Conservation (phyloP, 345 rosid genomes). For the Eucalyptus tenuipes region DNA sequence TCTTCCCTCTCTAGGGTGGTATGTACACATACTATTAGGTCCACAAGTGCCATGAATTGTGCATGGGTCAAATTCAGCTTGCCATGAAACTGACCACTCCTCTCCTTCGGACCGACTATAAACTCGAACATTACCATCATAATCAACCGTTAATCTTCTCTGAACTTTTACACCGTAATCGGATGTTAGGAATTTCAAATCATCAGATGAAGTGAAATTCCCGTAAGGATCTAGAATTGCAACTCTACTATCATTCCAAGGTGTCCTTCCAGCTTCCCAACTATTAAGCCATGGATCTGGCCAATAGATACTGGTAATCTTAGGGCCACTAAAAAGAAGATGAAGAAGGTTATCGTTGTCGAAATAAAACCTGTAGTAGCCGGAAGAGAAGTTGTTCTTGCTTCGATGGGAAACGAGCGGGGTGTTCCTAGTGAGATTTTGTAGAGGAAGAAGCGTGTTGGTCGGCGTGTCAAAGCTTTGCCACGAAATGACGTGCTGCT, state of each 20-base stretch:
- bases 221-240: background rate
- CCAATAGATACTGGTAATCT: background rate
- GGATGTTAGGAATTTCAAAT: background rate
- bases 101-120: background rate
- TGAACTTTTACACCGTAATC: background rate
- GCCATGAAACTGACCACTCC: background rate
- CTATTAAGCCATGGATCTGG: background rate
- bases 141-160: background rate
- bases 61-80: background rate
- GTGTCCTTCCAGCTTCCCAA: accelerated
- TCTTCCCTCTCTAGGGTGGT: background rate
- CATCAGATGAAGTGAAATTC: background rate
- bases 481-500: background rate
- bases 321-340: background rate
- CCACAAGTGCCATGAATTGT: background rate
- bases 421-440: background rate
- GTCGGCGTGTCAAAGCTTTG: background rate
- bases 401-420: background rate
- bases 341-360: background rate
- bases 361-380: background rate
- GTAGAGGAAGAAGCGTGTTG: background rate
- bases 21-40: background rate
- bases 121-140: background rate
- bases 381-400: background rate
- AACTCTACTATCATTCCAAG: background rate